Percentiles rank a stretch among this genome's conserved stretches.
phyloP scores from a whole-genome alignment of 768 basidiomycete genomes.

The Leccinellum rugosiceps region DNA sequence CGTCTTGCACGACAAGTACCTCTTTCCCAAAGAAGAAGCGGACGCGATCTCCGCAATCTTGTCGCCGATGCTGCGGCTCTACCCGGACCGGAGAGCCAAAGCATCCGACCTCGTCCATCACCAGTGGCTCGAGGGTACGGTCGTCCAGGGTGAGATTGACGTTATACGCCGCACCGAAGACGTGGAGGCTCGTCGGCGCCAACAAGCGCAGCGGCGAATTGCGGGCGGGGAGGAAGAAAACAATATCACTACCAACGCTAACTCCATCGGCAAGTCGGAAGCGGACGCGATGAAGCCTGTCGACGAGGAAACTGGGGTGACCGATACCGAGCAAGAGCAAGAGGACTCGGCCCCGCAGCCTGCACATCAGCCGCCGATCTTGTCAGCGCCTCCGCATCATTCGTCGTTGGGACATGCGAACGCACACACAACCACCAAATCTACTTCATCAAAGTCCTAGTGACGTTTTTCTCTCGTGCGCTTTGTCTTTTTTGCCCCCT shows the following conservation, averaged over 20 bases:
- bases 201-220: slow-evolving; percentile 10
- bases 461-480: neutral
- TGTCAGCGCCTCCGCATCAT: slow-evolving; percentile 31
- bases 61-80: slow-evolving; percentile 84
- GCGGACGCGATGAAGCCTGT: slow-evolving; percentile 75
- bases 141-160: slow-evolving; percentile 90
- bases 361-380: slow-evolving; percentile 28
- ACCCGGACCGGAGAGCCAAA: slow-evolving; percentile 84
- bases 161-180: slow-evolving; percentile 64
- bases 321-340: slow-evolving; percentile 8
- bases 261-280: slow-evolving; percentile 27
- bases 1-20: slow-evolving; percentile 92
- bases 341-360: slow-evolving; percentile 1
- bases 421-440: slow-evolving; percentile 10
- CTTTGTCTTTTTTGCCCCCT: neutral
- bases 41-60: slow-evolving; percentile 79
- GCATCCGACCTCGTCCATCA: slow-evolving; percentile 86
- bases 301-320: slow-evolving; percentile 38
- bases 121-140: slow-evolving; percentile 79
- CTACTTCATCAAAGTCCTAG: slow-evolving; percentile 9
- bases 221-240: slow-evolving; percentile 2
- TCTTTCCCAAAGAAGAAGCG: slow-evolving; percentile 82
- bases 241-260: neutral
- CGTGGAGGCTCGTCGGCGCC: slow-evolving; percentile 37
- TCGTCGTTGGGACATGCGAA: slow-evolving; percentile 8